Conservation (phyloP, 1,284 basidiomycete genomes). For the Fistulina hepatica region DNA sequence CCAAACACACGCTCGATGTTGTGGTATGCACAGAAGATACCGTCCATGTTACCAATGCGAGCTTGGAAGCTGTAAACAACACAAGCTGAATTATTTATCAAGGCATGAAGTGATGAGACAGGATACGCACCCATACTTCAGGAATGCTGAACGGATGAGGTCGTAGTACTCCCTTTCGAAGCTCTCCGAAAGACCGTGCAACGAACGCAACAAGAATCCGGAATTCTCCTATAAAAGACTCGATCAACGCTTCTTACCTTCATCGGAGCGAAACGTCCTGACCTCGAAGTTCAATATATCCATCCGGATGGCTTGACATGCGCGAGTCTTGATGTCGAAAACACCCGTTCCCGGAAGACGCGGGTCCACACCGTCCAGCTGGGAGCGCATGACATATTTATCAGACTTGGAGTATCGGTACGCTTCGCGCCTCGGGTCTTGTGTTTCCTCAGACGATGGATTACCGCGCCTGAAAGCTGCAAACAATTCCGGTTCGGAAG, state of each 20-base stretch:
- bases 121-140: conserved; percentile 74
- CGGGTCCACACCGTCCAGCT: conserved; percentile 80
- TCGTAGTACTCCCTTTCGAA: conserved; percentile 91
- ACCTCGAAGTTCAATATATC: conserved; percentile 83
- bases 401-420: conserved; percentile 77
- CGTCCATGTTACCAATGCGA: conserved; percentile 96
- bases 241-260: not conserved
- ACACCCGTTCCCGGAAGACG: conserved; percentile 83
- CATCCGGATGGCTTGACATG: conserved; percentile 74
- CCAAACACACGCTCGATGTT: conserved; percentile 86
- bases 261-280: conserved; percentile 10
- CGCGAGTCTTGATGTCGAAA: conserved; percentile 95
- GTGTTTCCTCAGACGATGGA: conserved; percentile 24
- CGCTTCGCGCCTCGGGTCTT: conserved; percentile 46
- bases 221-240: conserved; percentile 48
- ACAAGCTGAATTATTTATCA: not conserved
- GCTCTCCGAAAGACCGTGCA: conserved; percentile 56
- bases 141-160: conserved; percentile 84
- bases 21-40: conserved; percentile 91
- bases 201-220: conserved; percentile 61
- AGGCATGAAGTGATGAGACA: conserved; percentile 1
- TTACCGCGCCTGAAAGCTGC: conserved; percentile 43
- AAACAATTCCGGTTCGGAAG: conserved; percentile 58
- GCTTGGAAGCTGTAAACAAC: conserved; percentile 76
- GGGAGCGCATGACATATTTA: conserved; percentile 86